A percentile compares a stretch with the other conserved stretches of the same genome.
Evolutionary conservation across 257 asterid genomes (phyloP).

Genomic region (Plantago ovata): DNA sequence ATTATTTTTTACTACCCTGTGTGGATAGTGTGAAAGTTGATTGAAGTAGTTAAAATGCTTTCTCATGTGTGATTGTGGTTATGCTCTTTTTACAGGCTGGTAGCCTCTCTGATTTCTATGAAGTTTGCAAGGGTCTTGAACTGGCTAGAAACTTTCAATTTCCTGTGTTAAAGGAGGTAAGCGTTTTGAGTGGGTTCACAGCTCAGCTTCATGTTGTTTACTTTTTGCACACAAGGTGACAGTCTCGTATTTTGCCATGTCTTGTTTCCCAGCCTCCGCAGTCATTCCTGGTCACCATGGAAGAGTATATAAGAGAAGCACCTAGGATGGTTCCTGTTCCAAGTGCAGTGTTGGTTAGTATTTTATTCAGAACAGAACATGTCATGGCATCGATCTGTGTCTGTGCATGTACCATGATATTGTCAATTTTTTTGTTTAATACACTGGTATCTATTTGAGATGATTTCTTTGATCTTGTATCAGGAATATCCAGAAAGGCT

Average conservation of each 20-base stretch:
- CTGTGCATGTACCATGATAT: neutral
- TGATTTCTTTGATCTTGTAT: conserved; percentile 15
- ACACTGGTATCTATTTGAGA: conserved; percentile 7
- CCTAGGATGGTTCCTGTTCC: conserved; percentile 59
- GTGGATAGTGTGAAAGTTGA: conserved; percentile 4
- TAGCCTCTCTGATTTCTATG: conserved; percentile 90
- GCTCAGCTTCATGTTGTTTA: conserved; percentile 12
- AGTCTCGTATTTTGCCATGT: neutral
- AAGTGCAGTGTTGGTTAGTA: conserved; percentile 46
- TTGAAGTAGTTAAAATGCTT: conserved; percentile 13
- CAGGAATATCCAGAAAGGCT: conserved; percentile 97
- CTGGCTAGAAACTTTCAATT: conserved; percentile 97
- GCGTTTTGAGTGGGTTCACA: conserved; percentile 3
- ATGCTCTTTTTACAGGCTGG: conserved; percentile 54
- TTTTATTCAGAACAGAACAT: conserved; percentile 11
- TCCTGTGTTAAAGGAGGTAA: conserved; percentile 91
- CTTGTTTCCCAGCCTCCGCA: conserved; percentile 53
- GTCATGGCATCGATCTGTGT: neutral
- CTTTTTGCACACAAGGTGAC: neutral
- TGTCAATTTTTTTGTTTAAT: conserved; percentile 2
- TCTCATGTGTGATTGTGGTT: conserved; percentile 14
- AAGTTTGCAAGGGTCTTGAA: conserved; percentile 91
- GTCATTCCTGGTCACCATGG: conserved; percentile 63
- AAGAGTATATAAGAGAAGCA: conserved; percentile 64
- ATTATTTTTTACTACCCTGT: conserved; percentile 8